Evolutionary conservation across 2,329 filamentous ascomycete genomes (phyloP), one percentile per base, ranked within the genome.

Genomic region (Colletotrichum neosansevieriae): DNA sequence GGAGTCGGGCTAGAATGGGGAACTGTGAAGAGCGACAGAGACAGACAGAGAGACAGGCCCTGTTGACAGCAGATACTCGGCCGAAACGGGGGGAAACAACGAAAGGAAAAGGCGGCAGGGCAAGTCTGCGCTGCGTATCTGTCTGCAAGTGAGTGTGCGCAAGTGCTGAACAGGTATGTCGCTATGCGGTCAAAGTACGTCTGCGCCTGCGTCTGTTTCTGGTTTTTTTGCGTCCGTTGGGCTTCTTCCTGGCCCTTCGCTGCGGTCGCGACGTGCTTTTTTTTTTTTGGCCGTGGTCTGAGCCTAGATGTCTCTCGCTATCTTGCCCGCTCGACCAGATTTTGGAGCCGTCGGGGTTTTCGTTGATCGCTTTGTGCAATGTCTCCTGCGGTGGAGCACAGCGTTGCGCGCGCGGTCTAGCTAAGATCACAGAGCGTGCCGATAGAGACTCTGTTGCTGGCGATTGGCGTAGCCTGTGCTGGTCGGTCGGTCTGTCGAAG

Each of bases 381-480:
- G 63, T 69, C 58, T 56, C 47, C 63, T 58, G 54, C 54, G 58
- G 69, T 71, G 69, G 69, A 70, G 67, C 62, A 63, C 56, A 63
- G 50, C 58, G 61, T 69, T 63, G 62, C 62, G 67, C 58, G 62
- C 61, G 44, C 60, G 51, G 47, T 42, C 62, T 59, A 44, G 63
- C 63, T 57, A 68, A 53, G 29, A 67, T 47, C 63, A 62, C 44
- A 69, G 58, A 67, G 67, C 58, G 67, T 67, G 67, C 66, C 69
- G 69, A 66, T 70, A 69, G 60, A 64, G 40, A 61, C 50, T 63
- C 51, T 70, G 57, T 61, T 58, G 32, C 66, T 65, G 51, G 66
- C 61, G 69, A 70, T 70, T 70, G 69, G 61, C 61, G 61, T 69
- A 60, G 62, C 66, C 51, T 60, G 57, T 58, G 60, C 69, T 66